Evolutionary conservation across 345 rosid genomes (phyloP), one percentile per base, ranked within the genome.

Genomic region (Aquilaria malaccensis): DNA sequence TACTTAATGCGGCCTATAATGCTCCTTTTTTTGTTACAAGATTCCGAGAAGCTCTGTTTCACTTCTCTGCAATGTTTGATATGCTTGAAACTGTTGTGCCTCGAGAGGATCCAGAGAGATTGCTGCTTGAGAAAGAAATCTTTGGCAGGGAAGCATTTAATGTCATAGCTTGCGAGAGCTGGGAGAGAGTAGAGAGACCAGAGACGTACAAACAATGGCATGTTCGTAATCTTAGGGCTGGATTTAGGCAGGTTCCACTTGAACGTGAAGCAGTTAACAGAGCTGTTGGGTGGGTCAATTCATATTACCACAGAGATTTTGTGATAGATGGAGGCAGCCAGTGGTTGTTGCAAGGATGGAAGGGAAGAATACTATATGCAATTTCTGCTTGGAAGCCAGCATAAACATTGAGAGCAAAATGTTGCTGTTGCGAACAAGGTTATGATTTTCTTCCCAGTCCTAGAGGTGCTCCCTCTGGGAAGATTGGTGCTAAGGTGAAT

Each of bases 161-260:
- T 72, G 87, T 80, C 15, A 72, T 90, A 45, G 97, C 99, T 0
- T 94, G 96, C 9, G 99, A 94, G 80, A 88, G 96, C 5, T 71
- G 79, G 86, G 99, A 90, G 59, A 83, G 99, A 80, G 87, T 86
- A 54, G 99, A 88, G 81, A 82, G 98, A 76, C 97, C 98, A 0
- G 97, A 93, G 74, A 85, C 92, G 1, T 83, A 86, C 77, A 94
- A 90, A 84, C 99, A 94, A 73, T 90, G 97, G 97, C 95, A 88
- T 11, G 74, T 66, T 29, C 77, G 99, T 57, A 77, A 75, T 52
- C 72, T 70, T 65, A 85, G 95, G 69, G 92, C 96, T 33, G 97
- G 99, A 45, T 82, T 94, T 63, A 73, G 79, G 68, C 84, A 78
- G 71, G 76, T 76, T 51, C 84, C 96, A 7, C 79, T 94, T 54